Percentiles rank a stretch among this genome's conserved stretches.
phyloP scores from a whole-genome alignment of 139 green algal genomes.

The Closterium sp. region DNA sequence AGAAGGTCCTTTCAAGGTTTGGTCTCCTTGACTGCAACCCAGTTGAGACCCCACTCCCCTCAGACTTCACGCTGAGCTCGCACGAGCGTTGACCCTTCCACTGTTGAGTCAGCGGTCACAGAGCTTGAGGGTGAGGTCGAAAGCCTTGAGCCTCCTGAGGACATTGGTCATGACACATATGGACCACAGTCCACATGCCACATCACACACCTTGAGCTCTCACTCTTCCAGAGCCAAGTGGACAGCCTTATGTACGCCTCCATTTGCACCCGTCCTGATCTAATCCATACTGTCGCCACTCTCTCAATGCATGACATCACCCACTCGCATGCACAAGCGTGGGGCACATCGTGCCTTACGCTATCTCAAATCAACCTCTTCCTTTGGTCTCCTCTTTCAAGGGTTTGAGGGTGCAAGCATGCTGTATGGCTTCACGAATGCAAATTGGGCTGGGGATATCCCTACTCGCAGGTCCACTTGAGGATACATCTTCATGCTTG shows the following conservation, averaged over 20 bases:
- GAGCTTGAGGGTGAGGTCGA: neutral
- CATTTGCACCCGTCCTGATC: conserved; percentile 17
- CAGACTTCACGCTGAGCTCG: neutral
- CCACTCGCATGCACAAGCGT: conserved; percentile 9
- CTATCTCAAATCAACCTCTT: conserved; percentile 18
- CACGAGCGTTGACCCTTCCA: neutral
- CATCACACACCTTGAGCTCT: neutral
- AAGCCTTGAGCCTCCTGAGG: neutral
- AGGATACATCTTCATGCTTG: conserved; percentile 17
- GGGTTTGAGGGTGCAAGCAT: neutral
- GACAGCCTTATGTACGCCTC: conserved; percentile 10
- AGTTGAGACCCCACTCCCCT: neutral
- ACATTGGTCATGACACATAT: neutral
- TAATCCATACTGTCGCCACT: neutral
- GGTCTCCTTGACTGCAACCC: neutral
- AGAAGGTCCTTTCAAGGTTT: neutral
- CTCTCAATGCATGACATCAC: neutral
- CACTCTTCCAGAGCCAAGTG: conserved; percentile 14
- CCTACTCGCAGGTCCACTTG: neutral
- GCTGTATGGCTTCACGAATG: conserved; percentile 9
- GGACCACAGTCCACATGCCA: neutral
- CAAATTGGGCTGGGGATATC: conserved; percentile 16
- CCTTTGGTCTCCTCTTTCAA: conserved; percentile 10
- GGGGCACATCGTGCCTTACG: neutral
- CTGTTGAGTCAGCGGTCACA: neutral